These are phyloP conservation scores for Solanum lycopersicoides DNA, from an alignment of 257 asterid genomes.

Conservation along the genomic window DNA sequence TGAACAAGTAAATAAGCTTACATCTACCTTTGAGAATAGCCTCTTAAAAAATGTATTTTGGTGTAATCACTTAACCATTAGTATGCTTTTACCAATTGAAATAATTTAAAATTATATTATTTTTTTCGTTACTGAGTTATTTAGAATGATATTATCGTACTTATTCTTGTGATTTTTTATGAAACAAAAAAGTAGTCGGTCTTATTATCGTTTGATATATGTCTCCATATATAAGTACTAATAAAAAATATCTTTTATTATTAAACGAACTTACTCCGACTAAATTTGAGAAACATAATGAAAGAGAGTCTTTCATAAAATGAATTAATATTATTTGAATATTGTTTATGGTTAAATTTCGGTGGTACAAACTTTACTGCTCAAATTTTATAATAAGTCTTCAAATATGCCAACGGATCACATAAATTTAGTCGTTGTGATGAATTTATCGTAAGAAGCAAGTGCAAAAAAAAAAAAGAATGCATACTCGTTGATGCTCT, in stretches of 20 bases:
- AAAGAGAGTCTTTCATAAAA: constrained; percentile 39
- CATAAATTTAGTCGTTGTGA: constrained; percentile 25
- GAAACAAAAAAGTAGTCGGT: not conserved
- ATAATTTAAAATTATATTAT: too few relatives aligned
- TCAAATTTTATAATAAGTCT: constrained; percentile 30
- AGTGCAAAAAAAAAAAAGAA: constrained; percentile 13
- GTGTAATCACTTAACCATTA: not conserved
- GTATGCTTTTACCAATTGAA: not conserved
- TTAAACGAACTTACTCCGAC: constrained; percentile 37
- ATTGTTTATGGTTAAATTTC: constrained; percentile 32
- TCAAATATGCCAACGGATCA: constrained; percentile 22
- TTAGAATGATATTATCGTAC: not conserved
- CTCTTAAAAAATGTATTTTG: too few relatives aligned
- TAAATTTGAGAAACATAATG: constrained; percentile 46
- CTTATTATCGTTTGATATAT: not conserved
- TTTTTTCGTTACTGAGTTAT: too few relatives aligned
- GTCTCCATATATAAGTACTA: not conserved
- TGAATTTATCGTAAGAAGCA: constrained; percentile 30
- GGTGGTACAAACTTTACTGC: constrained; percentile 23
- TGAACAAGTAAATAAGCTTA: not conserved
- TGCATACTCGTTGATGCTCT: constrained; percentile 30
- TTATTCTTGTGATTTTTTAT: too few relatives aligned
- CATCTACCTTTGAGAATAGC: not conserved
- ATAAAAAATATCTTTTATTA: not conserved
- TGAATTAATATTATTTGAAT: constrained; percentile 44